Base-by-base conservation (phyloP, 2,329 filamentous ascomycete genomes). In the Aspergillus quadrilineatus region DNA sequence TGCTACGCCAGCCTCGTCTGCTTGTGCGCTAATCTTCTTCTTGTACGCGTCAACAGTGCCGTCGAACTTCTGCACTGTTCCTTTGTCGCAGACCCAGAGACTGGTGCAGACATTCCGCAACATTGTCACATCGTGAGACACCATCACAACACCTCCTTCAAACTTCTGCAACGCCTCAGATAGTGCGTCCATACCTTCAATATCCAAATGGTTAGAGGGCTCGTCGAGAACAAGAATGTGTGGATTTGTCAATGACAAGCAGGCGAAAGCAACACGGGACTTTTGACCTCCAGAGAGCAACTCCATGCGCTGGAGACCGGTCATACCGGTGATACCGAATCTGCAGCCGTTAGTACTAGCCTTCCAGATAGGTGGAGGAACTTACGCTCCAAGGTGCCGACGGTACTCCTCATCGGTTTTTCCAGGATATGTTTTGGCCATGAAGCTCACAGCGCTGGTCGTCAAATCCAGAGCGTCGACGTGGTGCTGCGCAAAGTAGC, bases 61-160 rank as follows among this genome's bases (percentile, higher is more conserved):
- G 59, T 89, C 86, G 77, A 99, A 99, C 79, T 97, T 92, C 83
- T 96, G 91, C 17, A 99, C 92, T 1, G 88, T 94, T 8, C 94
- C 94, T 57, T 88, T 82, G 73, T 99, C 94, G 70, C 94, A 99
- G 61, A 99, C 93, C 94, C 94, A 99, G 69, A 99, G 78, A 71
- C 88, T 94, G 50, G 82, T 94, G 76, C 94, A 99, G 37, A 99
- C 94, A 52, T 89, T 96, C 80, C 96, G 92, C 74, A 99, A 75
- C 91, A 99, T 97, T 1, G 94, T 97, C 53, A 99, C 94, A 72
- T 99, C 94, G 88, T 99, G 94, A 69, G 90, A 96, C 56, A 99
- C 94, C 92, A 99, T 97, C 67, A 99, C 80, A 55, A 99, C 92
- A 73, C 94, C 94, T 60, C 94, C 94, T 77, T 96, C 84, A 78